Evolutionary conservation across 202 grass and related monocot genomes (phyloP).

Genomic region (Sporobolus alterniflorus): DNA sequence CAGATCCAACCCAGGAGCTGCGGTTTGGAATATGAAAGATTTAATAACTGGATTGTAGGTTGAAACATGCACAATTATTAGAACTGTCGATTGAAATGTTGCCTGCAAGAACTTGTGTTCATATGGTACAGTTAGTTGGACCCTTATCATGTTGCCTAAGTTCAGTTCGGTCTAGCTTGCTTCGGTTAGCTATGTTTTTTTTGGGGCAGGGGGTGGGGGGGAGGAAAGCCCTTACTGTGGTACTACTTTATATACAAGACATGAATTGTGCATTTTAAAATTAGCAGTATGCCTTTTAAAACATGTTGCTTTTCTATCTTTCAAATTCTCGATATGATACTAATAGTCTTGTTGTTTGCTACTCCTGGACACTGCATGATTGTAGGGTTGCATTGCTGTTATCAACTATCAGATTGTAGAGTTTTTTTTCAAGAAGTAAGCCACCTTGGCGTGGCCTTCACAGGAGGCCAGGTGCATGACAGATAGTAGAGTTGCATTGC

Average conservation of each 20-base stretch:
- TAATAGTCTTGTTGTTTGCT: not conserved
- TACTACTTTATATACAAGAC: not conserved
- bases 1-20: not conserved
- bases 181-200: slow-evolving; percentile 3
- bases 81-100: not conserved
- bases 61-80: not conserved
- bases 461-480: no score
- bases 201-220: no score
- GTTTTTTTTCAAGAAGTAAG: no score
- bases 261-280: slow-evolving; percentile 1
- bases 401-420: no score
- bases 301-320: not conserved
- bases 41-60: not conserved
- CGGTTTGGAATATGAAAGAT: not conserved
- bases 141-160: not conserved
- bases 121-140: not conserved
- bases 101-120: not conserved
- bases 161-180: not conserved
- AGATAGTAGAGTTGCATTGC: slow-evolving; percentile 4
- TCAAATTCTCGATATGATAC: not conserved
- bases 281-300: not conserved
- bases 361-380: not conserved
- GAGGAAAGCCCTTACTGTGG: not conserved
- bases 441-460: no score
- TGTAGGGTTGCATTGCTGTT: not conserved